These are phyloP conservation scores for Fusarium tjaetaba DNA, from an alignment of 2,329 filamentous ascomycete genomes.

Conservation along the genomic window DNA sequence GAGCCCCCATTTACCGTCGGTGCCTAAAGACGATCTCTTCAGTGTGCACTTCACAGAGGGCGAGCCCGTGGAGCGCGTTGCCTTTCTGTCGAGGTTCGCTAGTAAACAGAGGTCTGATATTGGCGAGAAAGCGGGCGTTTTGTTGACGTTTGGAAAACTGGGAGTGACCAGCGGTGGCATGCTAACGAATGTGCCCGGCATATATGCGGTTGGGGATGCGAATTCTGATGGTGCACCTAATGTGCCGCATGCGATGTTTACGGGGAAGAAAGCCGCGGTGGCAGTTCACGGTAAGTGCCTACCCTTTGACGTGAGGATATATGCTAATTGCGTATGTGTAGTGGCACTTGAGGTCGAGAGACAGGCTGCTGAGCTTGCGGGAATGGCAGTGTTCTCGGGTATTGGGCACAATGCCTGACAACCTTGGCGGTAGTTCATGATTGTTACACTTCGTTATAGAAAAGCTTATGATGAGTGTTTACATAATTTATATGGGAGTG, in stretches of 20 bases:
- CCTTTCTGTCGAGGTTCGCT: conserved; percentile 62
- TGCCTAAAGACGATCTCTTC: conserved; percentile 65
- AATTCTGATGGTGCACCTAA: conserved; percentile 70
- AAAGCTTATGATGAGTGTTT: too few relatives aligned
- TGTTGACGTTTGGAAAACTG: conserved; percentile 56
- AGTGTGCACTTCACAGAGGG: conserved; percentile 62
- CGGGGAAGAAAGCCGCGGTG: conserved; percentile 67
- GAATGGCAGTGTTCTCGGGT: too few relatives aligned
- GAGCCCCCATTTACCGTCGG: conserved; percentile 55
- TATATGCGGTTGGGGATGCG: conserved; percentile 68
- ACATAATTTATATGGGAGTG: too few relatives aligned
- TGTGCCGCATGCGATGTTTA: conserved; percentile 69
- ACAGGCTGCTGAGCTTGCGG: conserved; percentile 47
- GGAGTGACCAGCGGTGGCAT: conserved; percentile 55
- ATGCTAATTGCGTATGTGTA: neutral
- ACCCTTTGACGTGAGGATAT: too few relatives aligned
- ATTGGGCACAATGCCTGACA: too few relatives aligned
- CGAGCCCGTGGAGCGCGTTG: conserved; percentile 55
- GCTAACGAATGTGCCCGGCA: conserved; percentile 61
- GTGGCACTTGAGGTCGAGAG: conserved; percentile 57
- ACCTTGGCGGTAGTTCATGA: too few relatives aligned
- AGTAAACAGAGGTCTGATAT: conserved; percentile 59
- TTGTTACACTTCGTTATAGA: too few relatives aligned
- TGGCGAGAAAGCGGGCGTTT: conserved; percentile 58
- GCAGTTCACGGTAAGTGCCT: conserved; percentile 62